phyloP scores from a whole-genome alignment of 2,329 filamentous ascomycete species.

The Colletotrichum agaves region DNA sequence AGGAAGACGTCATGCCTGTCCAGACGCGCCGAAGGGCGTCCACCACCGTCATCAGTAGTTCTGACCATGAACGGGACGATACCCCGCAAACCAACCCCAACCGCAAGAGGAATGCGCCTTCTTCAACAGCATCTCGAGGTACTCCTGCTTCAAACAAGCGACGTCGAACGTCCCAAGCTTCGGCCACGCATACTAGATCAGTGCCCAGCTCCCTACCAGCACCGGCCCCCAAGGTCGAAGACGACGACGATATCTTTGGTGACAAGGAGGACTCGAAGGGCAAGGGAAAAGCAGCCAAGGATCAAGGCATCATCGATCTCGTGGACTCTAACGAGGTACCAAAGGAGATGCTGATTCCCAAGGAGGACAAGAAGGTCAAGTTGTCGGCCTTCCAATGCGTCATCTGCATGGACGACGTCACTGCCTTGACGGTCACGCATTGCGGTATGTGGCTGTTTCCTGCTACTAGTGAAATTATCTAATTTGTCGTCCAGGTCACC shows the following conservation, averaged over 20 bases:
- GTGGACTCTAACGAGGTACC: slow-evolving; percentile 57
- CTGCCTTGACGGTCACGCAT: slow-evolving; percentile 69
- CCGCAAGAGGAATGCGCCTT: slow-evolving; percentile 34
- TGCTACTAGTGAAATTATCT: not conserved
- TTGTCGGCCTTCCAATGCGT: slow-evolving; percentile 70
- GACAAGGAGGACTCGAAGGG: slow-evolving; percentile 34
- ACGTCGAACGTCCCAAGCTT: slow-evolving; percentile 33
- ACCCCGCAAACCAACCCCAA: slow-evolving; percentile 2
- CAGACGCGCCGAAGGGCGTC: slow-evolving; percentile 36
- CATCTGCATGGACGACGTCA: slow-evolving; percentile 74
- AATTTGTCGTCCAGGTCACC: slow-evolving; percentile 59
- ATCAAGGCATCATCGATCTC: slow-evolving; percentile 51
- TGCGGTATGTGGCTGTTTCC: slow-evolving; percentile 63
- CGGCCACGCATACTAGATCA: slow-evolving; percentile 33
- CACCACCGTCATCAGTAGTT: slow-evolving; percentile 20
- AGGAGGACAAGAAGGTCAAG: slow-evolving; percentile 61
- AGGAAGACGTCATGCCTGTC: slow-evolving; percentile 36
- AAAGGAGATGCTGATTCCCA: slow-evolving; percentile 54
- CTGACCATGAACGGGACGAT: slow-evolving; percentile 35
- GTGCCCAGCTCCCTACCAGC: slow-evolving; percentile 42
- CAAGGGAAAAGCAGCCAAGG: slow-evolving; percentile 42
- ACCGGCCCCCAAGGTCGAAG: slow-evolving; percentile 1
- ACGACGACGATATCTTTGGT: slow-evolving; percentile 45
- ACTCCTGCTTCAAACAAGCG: slow-evolving; percentile 24
- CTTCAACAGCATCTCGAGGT: slow-evolving; percentile 17